These are phyloP conservation scores for Irpex sp. DNA, from an alignment of 1,284 basidiomycete species.

Conservation along the genomic window DNA sequence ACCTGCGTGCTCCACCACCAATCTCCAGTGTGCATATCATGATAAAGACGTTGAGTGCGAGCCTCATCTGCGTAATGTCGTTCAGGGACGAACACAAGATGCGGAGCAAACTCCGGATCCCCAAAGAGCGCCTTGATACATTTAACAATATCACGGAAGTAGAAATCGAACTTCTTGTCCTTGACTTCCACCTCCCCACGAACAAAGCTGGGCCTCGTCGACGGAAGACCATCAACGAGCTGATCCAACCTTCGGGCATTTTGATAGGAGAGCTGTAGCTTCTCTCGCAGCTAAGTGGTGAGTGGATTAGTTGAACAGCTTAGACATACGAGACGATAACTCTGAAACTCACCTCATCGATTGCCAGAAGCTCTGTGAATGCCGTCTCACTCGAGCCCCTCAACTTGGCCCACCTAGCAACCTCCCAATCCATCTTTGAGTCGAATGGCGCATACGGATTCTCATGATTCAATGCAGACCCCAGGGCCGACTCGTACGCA, in stretches of 20 bases:
- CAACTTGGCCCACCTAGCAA: conserved; percentile 16
- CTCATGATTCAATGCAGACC: neutral
- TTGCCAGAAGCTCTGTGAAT: conserved; percentile 13
- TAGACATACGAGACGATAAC: too few relatives aligned
- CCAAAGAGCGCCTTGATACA: conserved; percentile 23
- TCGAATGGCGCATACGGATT: conserved; percentile 12
- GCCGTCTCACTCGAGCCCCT: conserved; percentile 13
- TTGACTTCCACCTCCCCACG: conserved; percentile 15
- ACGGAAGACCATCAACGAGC: conserved; percentile 26
- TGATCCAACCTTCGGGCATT: conserved; percentile 24
- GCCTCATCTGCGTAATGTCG: conserved; percentile 22
- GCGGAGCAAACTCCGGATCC: conserved; percentile 18
- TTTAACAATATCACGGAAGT: conserved; percentile 23
- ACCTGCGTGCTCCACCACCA: too few relatives aligned
- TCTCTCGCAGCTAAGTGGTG: too few relatives aligned
- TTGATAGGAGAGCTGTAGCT: conserved; percentile 25
- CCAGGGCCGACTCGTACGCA: neutral
- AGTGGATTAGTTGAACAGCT: too few relatives aligned
- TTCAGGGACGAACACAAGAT: conserved; percentile 18
- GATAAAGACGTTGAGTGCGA: conserved; percentile 6
- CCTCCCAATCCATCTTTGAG: conserved; percentile 14
- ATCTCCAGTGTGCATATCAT: conserved; percentile 20
- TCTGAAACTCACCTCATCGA: conserved; percentile 15
- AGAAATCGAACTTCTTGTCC: conserved; percentile 22
- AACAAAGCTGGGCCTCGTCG: conserved; percentile 18